These are phyloP conservation scores for Akebia trifoliata DNA, from an alignment of 164 flowering plant species.

Conservation along the genomic window DNA sequence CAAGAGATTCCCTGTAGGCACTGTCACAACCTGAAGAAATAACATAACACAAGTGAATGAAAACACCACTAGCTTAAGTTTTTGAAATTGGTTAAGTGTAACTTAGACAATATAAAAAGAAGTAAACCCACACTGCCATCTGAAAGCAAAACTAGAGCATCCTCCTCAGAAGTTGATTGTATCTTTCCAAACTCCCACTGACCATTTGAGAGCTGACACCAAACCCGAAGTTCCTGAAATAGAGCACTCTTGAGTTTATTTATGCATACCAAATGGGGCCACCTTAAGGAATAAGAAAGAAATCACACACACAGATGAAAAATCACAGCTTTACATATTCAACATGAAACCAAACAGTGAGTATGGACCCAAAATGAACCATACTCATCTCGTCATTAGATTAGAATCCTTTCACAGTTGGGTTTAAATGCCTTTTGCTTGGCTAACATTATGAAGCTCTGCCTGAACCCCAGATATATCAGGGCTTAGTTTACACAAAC, in stretches of 20 bases:
- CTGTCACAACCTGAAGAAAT: constrained; percentile 49
- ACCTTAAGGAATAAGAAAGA: neutral
- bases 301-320: neutral
- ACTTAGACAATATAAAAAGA: neutral
- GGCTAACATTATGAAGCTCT: too few relatives aligned
- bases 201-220: constrained; percentile 63
- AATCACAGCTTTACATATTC: too few relatives aligned
- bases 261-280: constrained; percentile 7
- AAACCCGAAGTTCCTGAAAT: constrained; percentile 77
- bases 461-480: too few relatives aligned
- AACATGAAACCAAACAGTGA: too few relatives aligned
- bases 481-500: too few relatives aligned
- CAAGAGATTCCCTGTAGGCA: constrained; percentile 47
- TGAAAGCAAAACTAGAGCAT: constrained; percentile 48
- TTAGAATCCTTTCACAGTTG: too few relatives aligned
- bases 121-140: constrained; percentile 62
- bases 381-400: too few relatives aligned
- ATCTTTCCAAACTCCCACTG: constrained; percentile 73
- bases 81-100: neutral
- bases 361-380: too few relatives aligned
- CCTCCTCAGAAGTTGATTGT: constrained; percentile 63
- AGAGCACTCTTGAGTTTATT: too few relatives aligned
- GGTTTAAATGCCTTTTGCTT: too few relatives aligned
- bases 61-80: neutral
- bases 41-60: constrained; percentile 1